Evolutionary conservation across 1,284 basidiomycete genomes (phyloP), one percentile per base, ranked within the genome.

Genomic region (Cutaneotrichosporon sp.): DNA sequence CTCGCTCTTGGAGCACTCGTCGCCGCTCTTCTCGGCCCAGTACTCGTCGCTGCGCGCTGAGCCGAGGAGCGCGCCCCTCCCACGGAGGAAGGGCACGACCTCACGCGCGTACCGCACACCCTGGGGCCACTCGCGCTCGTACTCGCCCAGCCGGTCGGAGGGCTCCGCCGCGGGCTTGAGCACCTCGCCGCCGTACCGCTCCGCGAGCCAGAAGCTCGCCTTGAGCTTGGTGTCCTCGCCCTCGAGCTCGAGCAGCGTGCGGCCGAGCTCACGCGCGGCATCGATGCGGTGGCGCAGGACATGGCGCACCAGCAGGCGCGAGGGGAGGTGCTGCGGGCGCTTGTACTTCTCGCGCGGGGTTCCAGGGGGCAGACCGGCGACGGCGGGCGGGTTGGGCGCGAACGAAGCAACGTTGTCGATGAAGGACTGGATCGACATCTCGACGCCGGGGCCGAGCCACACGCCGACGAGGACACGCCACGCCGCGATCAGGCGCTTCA

Each of bases 391-490:
- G 67, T 74, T 72, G 20, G 75, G 72, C 2, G 70, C 76, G 60
- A 72, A 77, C 18, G 56, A 47, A 10, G 69, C 63, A 1, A 71
- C 69, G 16, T 67, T 61, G 22, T 71, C 72, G 14, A 79, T 52
- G 76, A 91, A 93, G 60, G 86, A 86, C n/a, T 87, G 84, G 43
- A 95, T 82, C 4, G 89, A 85, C 58, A 94, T 82, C 67, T 95
- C 92, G 84, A 87, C 90, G 45, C 81, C 82, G 72, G 87, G 87
- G 10, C 93, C 92, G 2, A 85, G 84, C 93, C 93, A 97, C 13
- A 95, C 87, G 14, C 92, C 94, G 66, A 95, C 85, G 14, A 97
- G 83, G 18, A 95, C 86, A 56, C 91, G 87, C 92, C 93, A 97
- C 13, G 92, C 87, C 6, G 92, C 90, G 31, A 89, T 83, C 45